phyloP scores from a whole-genome alignment of 495 filamentous ascomycete species.

The Xylaria venustula region DNA sequence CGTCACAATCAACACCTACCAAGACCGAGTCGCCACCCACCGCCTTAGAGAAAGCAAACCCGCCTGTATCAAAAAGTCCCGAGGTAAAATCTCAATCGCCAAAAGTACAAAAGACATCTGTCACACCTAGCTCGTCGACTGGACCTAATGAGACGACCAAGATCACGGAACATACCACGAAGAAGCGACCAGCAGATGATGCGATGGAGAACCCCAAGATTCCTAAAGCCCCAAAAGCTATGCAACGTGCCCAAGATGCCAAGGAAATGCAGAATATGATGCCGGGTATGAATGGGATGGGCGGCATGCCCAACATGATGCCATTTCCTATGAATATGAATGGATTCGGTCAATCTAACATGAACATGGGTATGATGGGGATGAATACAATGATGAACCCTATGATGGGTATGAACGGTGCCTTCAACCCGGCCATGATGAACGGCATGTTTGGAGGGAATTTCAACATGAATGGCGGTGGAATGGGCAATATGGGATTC shows the following conservation, averaged over 20 bases:
- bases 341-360: conserved; percentile 38
- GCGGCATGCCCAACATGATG: conserved; percentile 42
- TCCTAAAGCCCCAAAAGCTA: conserved; percentile 58
- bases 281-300: conserved; percentile 39
- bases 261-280: conserved; percentile 39
- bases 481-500: conserved; percentile 30
- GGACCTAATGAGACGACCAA: conserved; percentile 39
- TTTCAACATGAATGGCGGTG: conserved; percentile 48
- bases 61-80: conserved; percentile 31
- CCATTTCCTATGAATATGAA: conserved; percentile 40
- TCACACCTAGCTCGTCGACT: conserved; percentile 25
- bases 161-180: conserved; percentile 38
- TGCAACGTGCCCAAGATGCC: conserved; percentile 49
- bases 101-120: conserved; percentile 18
- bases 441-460: conserved; percentile 39
- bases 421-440: conserved; percentile 56
- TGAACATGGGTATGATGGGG: conserved; percentile 42
- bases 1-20: neutral
- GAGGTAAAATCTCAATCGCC: conserved; percentile 27
- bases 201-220: conserved; percentile 62
- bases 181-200: conserved; percentile 82
- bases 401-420: conserved; percentile 41
- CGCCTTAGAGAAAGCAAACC: conserved; percentile 32
- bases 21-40: conserved; percentile 13
- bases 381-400: conserved; percentile 58